Evolutionary conservation across 495 filamentous ascomycete species (phyloP), one percentile per base, ranked within the genome.

Genomic region (Pseudevernia furfuracea): DNA sequence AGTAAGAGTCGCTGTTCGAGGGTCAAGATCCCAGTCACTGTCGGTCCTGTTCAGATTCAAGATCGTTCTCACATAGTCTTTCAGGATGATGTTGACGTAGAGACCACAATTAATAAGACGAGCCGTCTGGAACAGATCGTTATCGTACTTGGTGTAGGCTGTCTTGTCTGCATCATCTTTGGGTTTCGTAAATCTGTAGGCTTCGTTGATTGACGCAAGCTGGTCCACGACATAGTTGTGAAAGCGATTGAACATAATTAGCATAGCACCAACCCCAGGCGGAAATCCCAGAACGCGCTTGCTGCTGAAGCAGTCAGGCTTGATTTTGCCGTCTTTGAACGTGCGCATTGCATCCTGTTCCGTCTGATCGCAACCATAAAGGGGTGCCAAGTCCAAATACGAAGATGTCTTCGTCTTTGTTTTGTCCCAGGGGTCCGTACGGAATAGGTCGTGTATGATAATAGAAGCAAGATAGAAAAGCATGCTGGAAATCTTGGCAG

Each of bases 381-480:
- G 81, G 0, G 92, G 92, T 3, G 87, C 81, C 17, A 96, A 79
- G 66, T 96, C 92, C 21, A 96, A 78, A 69, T 93, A 96, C 1
- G 89, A 92, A 1, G 90, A 94, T 0, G 89, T 92, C 70, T 85
- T 79, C 32, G 85, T 89, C 58, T 81, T 85, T 60, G 76, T 82
- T 36, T 69, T 72, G 68, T 89, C 80, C 0, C 68, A 65, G 23
- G 80, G 82, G 66, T 85, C 79, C 0, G 86, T 89, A 63, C 85
- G 79, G 73, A 89, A 89, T 19, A 84, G 71, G 69, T 89, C 86
- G 67, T 96, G 92, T 69, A 94, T 96, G 66, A 96, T 92, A 62
- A 96, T 90, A 21, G 86, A 89, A 10, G 91, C 92, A 71, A 92
- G 83, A 68, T 97, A 92, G 80, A 92, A 97, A 17, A 97, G 76